Base-by-base conservation (phyloP, 768 basidiomycete genomes). In the Mycena latifolia region DNA sequence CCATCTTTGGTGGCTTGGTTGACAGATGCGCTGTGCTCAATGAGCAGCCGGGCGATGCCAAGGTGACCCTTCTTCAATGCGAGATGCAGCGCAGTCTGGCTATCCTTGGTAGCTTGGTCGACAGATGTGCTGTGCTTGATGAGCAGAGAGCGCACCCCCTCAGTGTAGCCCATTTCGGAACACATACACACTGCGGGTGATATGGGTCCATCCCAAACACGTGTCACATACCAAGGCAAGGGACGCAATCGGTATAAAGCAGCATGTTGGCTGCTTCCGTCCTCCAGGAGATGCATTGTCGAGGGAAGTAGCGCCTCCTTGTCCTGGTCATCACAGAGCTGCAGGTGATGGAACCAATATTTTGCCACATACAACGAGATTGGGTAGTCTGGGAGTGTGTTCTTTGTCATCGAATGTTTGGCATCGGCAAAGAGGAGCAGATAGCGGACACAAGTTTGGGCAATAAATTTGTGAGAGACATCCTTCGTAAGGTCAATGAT, bases 381-480 rank as follows among this genome's bases (percentile, higher is more conserved):
- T 53, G 51, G 51, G 31, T 53, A 53, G 20, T 31, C 24, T 33
- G 51, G 20, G 5, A 33, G 28, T 6, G 7, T 53, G 20, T 53
- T 29, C 27, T 29, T n/a, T 14, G 27, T 33, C 28, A 53, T 29
- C 20, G 24, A 20, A 53, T 53, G 51, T 17, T 53, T n/a, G 28
- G 24, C 48, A 25, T 50, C 48, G n/a, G 28, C 17, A 53, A 53
- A 53, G 29, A 31, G 31, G 12, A 31, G 29, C 6, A 53, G 51
- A 51, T 24, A 51, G 28, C 48, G 24, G 12, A 51, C 27, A 28
- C 48, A 51, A 14, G 48, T 51, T 20, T 53, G 51, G 17, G 51
- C 29, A 53, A 53, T 53, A 12, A 20, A 31, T n/a, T 53, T 53
- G 10, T 53, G 51, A 6, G 51, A 53, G 28, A 53, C 24, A n/a